A percentile compares a stretch with the other conserved stretches of the same genome.
Evolutionary conservation across 805 yeast genomes (phyloP).

Genomic region (Wickerhamomyces strasburgensis): DNA sequence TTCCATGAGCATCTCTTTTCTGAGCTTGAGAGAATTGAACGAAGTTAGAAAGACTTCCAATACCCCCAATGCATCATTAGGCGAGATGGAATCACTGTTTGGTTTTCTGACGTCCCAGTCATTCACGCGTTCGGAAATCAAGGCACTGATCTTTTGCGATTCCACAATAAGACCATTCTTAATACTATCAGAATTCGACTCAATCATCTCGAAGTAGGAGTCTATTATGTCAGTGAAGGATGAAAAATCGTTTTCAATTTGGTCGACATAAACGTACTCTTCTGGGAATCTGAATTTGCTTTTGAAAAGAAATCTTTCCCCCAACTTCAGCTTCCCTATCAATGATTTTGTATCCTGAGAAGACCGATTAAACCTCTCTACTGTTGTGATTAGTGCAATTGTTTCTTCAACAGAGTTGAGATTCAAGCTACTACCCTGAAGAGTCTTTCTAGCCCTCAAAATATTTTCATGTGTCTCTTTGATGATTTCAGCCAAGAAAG

Average conservation of each 20-base stretch:
- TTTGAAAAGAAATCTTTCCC: slow-evolving; percentile 37
- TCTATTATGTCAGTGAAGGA: slow-evolving; percentile 36
- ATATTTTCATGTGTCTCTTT: slow-evolving; percentile 30
- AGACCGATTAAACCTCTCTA: slow-evolving; percentile 28
- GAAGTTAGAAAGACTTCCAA: slow-evolving; percentile 27
- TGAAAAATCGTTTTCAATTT: slow-evolving; percentile 45
- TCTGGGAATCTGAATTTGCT: slow-evolving; percentile 43
- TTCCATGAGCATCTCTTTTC: slow-evolving; percentile 13
- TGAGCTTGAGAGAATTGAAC: slow-evolving; percentile 18
- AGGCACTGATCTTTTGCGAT: slow-evolving; percentile 30
- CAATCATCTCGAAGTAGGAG: slow-evolving; percentile 33
- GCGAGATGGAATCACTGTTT: slow-evolving; percentile 35
- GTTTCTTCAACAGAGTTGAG: slow-evolving; percentile 35
- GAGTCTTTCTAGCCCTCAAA: slow-evolving; percentile 26
- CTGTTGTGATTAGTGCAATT: slow-evolving; percentile 32
- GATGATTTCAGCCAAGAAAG: slow-evolving; percentile 30
- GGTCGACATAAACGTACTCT: slow-evolving; percentile 61
- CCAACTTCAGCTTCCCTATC: slow-evolving; percentile 11
- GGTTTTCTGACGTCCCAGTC: slow-evolving; percentile 50
- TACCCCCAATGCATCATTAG: slow-evolving; percentile 38
- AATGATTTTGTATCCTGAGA: slow-evolving; percentile 2
- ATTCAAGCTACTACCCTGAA: slow-evolving; percentile 35
- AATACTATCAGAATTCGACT: slow-evolving; percentile 38
- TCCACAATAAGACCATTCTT: slow-evolving; percentile 38
- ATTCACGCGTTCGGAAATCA: slow-evolving; percentile 26